Evolutionary conservation across 495 filamentous ascomycete species (phyloP).

Genomic region (Collariella sp.): DNA sequence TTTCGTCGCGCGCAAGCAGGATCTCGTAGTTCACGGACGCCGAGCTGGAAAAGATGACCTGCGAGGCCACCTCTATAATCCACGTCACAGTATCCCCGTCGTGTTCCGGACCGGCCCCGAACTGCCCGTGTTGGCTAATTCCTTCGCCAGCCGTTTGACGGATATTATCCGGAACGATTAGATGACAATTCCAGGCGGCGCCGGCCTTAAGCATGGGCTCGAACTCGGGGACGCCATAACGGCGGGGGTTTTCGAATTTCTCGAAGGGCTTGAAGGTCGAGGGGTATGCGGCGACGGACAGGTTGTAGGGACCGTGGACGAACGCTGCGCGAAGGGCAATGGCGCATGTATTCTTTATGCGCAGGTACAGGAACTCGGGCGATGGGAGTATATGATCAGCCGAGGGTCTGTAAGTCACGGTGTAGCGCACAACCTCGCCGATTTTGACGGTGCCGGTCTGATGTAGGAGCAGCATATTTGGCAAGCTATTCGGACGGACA

Average conservation of each 20-base stretch:
- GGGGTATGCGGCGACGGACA: slow-evolving; percentile 78
- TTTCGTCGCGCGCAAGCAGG: slow-evolving; percentile 75
- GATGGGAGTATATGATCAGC: slow-evolving; percentile 78
- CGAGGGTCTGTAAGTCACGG: slow-evolving; percentile 85
- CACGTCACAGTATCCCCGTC: slow-evolving; percentile 58
- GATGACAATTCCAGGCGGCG: slow-evolving; percentile 67
- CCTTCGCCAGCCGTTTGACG: slow-evolving; percentile 35
- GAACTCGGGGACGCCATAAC: slow-evolving; percentile 70
- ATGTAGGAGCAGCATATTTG: slow-evolving; percentile 76
- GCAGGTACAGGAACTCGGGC: slow-evolving; percentile 67
- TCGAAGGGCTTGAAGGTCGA: slow-evolving; percentile 68
- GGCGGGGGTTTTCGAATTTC: slow-evolving; percentile 52
- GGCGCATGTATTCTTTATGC: slow-evolving; percentile 84
- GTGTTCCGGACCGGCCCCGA: slow-evolving; percentile 28
- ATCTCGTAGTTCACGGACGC: slow-evolving; percentile 89
- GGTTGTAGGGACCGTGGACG: slow-evolving; percentile 87
- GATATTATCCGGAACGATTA: slow-evolving; percentile 67
- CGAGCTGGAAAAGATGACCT: slow-evolving; percentile 82
- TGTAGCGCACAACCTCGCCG: slow-evolving; percentile 86
- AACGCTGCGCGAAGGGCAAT: slow-evolving; percentile 89
- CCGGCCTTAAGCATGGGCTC: slow-evolving; percentile 95
- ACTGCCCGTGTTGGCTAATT: slow-evolving; percentile 27
- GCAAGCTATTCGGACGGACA: background rate
- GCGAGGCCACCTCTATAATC: slow-evolving; percentile 85
- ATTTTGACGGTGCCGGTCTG: slow-evolving; percentile 85